These are phyloP conservation scores for Infundibulicybe gibba DNA, from an alignment of 768 basidiomycete species.

Conservation along the genomic window DNA sequence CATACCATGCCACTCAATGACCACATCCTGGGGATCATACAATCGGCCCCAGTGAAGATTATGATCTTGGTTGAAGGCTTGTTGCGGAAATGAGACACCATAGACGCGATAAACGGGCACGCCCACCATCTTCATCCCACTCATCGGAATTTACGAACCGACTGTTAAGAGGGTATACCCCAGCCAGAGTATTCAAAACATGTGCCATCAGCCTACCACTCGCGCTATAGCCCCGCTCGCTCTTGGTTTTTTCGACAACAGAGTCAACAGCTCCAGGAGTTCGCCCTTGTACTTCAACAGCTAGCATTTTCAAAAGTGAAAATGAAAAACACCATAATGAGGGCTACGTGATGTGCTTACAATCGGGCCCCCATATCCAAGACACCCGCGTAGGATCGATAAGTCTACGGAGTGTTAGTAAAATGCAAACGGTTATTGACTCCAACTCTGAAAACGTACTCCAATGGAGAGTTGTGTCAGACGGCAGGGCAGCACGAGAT, in stretches of 20 bases:
- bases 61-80: slow-evolving; percentile 64
- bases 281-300: slow-evolving; percentile 66
- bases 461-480: slow-evolving; percentile 91
- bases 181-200: slow-evolving; percentile 69
- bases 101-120: not conserved
- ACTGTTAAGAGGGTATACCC: slow-evolving; percentile 73
- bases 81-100: slow-evolving; percentile 8
- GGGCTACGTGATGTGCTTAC: slow-evolving; percentile 33
- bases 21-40: slow-evolving; percentile 74
- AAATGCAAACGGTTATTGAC: not conserved
- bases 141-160: slow-evolving; percentile 81
- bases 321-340: not conserved
- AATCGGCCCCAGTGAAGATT: slow-evolving; percentile 76
- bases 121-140: slow-evolving; percentile 73
- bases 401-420: slow-evolving; percentile 46
- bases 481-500: slow-evolving; percentile 66
- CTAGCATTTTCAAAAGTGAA: slow-evolving; percentile 27
- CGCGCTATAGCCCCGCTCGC: slow-evolving; percentile 84
- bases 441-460: slow-evolving; percentile 37
- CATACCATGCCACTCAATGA: slow-evolving; percentile 86
- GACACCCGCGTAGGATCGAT: slow-evolving; percentile 76
- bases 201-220: slow-evolving; percentile 76
- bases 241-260: slow-evolving; percentile 79
- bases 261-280: slow-evolving; percentile 55
- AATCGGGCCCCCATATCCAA: slow-evolving; percentile 66